These are phyloP conservation scores for Metschnikowia sp. DNA, from an alignment of 805 yeast genomes.

Conservation along the genomic window DNA sequence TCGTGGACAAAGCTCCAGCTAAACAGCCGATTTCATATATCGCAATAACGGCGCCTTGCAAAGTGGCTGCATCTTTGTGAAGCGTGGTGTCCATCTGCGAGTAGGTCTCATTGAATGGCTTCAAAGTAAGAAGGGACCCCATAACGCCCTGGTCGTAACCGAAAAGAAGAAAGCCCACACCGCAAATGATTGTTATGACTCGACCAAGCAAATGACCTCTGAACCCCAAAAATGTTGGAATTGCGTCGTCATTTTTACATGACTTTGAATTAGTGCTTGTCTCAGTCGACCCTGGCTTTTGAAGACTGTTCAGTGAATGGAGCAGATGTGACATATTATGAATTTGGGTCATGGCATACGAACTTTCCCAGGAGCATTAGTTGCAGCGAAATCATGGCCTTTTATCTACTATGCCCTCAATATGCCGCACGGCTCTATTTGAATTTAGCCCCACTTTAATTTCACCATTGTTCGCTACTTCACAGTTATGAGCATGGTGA, in stretches of 20 bases:
- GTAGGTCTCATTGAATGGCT: slow-evolving; percentile 18
- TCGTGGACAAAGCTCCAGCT: slow-evolving; percentile 20
- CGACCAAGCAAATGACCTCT: slow-evolving; percentile 11
- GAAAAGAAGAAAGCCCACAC: slow-evolving; percentile 30
- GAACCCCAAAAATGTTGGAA: slow-evolving; percentile 13
- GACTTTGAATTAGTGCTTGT: slow-evolving; percentile 1
- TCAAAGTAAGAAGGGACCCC: slow-evolving; percentile 25
- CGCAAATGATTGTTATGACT: slow-evolving; percentile 15
- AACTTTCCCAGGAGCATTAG: too few species aligned
- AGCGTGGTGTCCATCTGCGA: slow-evolving; percentile 16
- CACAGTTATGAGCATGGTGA: too few species aligned
- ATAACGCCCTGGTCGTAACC: slow-evolving; percentile 44
- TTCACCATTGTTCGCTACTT: too few species aligned
- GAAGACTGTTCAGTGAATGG: too few species aligned
- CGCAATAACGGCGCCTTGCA: slow-evolving; percentile 23
- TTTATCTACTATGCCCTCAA: too few species aligned
- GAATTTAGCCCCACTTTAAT: too few species aligned
- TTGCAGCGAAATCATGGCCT: too few species aligned
- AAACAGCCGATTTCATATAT: slow-evolving; percentile 24
- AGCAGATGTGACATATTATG: too few species aligned
- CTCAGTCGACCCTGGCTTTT: not conserved
- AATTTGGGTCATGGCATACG: too few species aligned
- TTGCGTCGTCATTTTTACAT: not conserved
- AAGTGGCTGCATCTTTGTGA: slow-evolving; percentile 14
- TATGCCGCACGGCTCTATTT: too few species aligned